Conservation (phyloP, 148 eudicot genomes). For the Dianthus caryophyllus region DNA sequence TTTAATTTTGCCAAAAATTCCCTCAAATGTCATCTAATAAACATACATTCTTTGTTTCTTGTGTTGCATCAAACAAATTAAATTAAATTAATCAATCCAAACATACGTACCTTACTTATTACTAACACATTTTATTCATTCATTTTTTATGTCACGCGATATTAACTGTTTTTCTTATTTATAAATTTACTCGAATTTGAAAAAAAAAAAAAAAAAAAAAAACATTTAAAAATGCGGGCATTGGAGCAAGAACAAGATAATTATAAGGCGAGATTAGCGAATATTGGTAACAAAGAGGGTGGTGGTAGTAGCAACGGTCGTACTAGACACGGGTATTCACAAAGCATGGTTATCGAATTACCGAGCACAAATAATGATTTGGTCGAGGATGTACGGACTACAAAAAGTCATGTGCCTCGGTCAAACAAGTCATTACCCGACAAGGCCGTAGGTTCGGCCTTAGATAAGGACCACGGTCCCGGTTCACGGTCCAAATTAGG, state of each 20-base stretch:
- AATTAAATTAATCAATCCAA: too few relatives aligned
- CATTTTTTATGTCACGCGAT: not conserved
- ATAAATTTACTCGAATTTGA: not conserved
- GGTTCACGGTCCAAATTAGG: slow-evolving; percentile 21
- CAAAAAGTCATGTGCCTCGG: slow-evolving; percentile 16
- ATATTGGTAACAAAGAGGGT: slow-evolving; percentile 5
- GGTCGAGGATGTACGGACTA: slow-evolving; percentile 24
- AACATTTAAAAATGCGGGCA: slow-evolving; percentile 4
- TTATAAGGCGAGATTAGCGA: slow-evolving; percentile 14
- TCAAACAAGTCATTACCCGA: slow-evolving; percentile 14
- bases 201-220: not conserved
- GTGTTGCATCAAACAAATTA: not conserved
- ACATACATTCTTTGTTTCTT: not conserved
- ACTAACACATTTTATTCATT: not conserved
- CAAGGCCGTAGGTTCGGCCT: slow-evolving; percentile 16
- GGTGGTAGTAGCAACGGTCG: slow-evolving; percentile 3
- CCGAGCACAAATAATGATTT: slow-evolving; percentile 22
- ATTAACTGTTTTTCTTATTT: not conserved
- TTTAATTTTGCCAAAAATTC: not conserved
- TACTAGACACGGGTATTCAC: slow-evolving; percentile 25
- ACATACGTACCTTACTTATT: too few relatives aligned
- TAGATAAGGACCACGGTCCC: slow-evolving; percentile 25
- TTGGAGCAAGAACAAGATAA: slow-evolving; percentile 27
- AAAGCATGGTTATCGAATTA: slow-evolving; percentile 34
- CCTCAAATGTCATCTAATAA: not conserved